Base-by-base conservation (phyloP, 23 red algal genomes). In the Agarophyton chilense region DNA sequence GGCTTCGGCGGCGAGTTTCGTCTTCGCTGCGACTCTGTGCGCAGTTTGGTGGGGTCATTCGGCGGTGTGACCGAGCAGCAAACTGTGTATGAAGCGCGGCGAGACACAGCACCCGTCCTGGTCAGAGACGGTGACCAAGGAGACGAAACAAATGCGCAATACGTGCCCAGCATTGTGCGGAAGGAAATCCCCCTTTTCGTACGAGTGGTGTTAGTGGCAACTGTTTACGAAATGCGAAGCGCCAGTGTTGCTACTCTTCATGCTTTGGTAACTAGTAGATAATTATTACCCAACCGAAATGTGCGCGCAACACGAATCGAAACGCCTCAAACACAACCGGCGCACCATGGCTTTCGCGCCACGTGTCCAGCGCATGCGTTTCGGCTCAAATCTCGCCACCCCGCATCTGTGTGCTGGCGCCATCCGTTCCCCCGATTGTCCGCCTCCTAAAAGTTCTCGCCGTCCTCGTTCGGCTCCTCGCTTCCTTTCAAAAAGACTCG, bases 1-100 rank as follows among this genome's bases (percentile, higher is more conserved):
- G 79, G 87, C 84, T 90, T 88, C 2, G 84, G 82, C 7, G 92
- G 93, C 72, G 76, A 60, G 68, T 92, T 95, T 29, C 93, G 84
- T 43, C 93, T 62, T 16, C 84, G 85, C 53, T 95, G 50, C 42
- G 93, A 95, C 79, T 95, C 93, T 54, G 86, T 90, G 7, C 88
- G 88, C 87, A 95, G 31, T 13, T 51, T 49, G 0, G 88, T 84
- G 28, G 88, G 71, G 78, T 94, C 92, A 39, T 72, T 78, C 28
- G 92, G 92, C 50, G 83, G 88, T 29, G 22, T 51, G 14, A 66
- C 71, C 10, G 33, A 33, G 49, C 85, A 33, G 49, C 85, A 78
- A 3, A 72, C 25, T 18, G 57, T 19, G 31, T 46, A 38, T 18
- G 46, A 52, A n/a, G 26, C 44, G 77, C 77, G 77, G 4, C 36